Evolutionary conservation across 306 rosid genomes (phyloP), one percentile per base, ranked within the genome.

Genomic region (Sicyos baderoa): DNA sequence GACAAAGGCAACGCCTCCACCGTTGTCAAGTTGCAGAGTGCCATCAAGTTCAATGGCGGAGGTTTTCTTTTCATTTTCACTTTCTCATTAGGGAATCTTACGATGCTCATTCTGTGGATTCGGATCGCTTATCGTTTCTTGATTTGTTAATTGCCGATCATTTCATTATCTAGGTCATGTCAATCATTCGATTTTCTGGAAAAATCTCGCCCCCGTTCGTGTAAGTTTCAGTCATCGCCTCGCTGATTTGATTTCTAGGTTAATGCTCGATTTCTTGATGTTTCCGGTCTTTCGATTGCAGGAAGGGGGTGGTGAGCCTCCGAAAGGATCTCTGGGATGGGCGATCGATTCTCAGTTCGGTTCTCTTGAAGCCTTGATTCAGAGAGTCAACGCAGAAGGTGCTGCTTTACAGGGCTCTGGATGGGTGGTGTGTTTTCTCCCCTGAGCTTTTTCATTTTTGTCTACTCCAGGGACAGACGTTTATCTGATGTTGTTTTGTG

Each of bases 401-500:
- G 92, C 99, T 27, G 99, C 88, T 27, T 52, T 94, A 48, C 99
- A 94, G 83, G 99, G 99, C 21, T 94, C 99, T 37, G 99, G 99
- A 83, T 94, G 99, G 99, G 99, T 90, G 95, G 99, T 94, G 83
- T 72, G 89, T 80, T 78, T 53, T 76, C 88, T 92, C 35, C 47
- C 73, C 54, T 71, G 70, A 72, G 4, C 29, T 44, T 68, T 21
- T 12, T 57, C 10, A 21, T 67, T 73, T 37, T 51, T 45, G 22
- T 72, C 53, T 54, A 59, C 62, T 17, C 10, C 37, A 6, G 11
- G 13, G 9, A 25, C 17, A 61, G 40, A 67, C 53, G 68, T 48
- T 45, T 61, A 68, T 32, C 11, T 69, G 14, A 65, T 29, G 67
- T 40, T 72, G 49, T 64, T 74, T 64, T 42, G 56, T 66, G 62